Base-by-base conservation (phyloP, 106 monocot species). In the Acorus calamus region DNA sequence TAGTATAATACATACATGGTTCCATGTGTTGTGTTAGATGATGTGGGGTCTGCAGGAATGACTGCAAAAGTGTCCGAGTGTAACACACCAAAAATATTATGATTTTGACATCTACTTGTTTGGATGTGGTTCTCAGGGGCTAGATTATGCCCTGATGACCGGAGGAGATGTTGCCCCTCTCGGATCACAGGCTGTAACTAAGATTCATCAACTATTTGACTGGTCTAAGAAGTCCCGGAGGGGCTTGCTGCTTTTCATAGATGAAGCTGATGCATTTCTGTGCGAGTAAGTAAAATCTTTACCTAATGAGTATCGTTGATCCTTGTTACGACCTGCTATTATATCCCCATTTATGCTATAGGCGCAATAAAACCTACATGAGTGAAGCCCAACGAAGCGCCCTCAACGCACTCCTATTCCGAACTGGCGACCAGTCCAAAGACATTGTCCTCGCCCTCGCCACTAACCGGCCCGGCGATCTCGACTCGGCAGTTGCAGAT, bases 261-360 rank as follows among this genome's bases (percentile, higher is more conserved):
- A 94, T 56, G 94, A 94, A 81, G 94, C 94, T 4, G 94, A 94
- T 82, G 94, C 94, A n/a, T 94, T 94, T 70, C 77, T 94, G 65
- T 94, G 94, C 81, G 94, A 94, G 94, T 94, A 89, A 86, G 94
- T 71, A n/a, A 46, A 28, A 28, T 28, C 28, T 28, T 28, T 28
- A 28, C 28, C 28, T 28, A 28, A 28, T 28, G 28, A 28, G 28
- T 28, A 28, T 28, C 28, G 28, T 28, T 28, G 28, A 28, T 28
- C 28, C 28, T 61, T 5, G 48, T 63, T 46, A 47, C 44, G 43
- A 7, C 41, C 9, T 55, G 9, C 44, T 42, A 55, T 4, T 28
- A 28, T 28, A 28, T 28, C 28, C 1, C 28, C 28, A 5, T 73
- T 60, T 45, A 12, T 13, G 13, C 44, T 70, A 6, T 55, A 88